These are phyloP conservation scores for Amylostereum chailletii DNA, from an alignment of 1,284 basidiomycete species.

Conservation along the genomic window DNA sequence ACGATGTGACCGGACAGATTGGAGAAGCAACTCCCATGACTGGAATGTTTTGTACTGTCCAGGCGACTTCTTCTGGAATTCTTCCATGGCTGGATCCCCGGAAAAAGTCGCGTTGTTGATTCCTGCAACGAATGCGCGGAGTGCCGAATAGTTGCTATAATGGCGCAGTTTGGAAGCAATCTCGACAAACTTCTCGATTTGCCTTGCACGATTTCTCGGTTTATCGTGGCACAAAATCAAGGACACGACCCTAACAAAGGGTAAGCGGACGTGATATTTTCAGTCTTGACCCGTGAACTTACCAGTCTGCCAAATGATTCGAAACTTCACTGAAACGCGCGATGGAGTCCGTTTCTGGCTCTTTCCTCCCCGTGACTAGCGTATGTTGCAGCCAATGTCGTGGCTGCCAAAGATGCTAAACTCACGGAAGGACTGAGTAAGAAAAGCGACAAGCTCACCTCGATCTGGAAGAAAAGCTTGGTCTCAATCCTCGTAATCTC, in stretches of 20 bases:
- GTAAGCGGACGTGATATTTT: not conserved
- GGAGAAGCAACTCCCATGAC: constrained; percentile 71
- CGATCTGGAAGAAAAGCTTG: constrained; percentile 56
- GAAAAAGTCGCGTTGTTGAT: constrained; percentile 67
- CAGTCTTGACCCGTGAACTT: not conserved
- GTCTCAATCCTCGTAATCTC: constrained; percentile 68
- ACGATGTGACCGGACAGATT: constrained; percentile 63
- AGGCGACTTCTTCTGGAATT: constrained; percentile 51
- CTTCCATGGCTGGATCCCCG: constrained; percentile 63
- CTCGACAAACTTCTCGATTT: constrained; percentile 73
- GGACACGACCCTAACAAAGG: constrained; percentile 50
- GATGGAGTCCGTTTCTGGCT: constrained; percentile 54
- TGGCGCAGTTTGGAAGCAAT: constrained; percentile 61
- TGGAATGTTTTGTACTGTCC: constrained; percentile 62
- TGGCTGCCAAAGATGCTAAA: constrained; percentile 36
- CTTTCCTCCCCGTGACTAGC: constrained; percentile 57
- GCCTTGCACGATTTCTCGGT: constrained; percentile 50
- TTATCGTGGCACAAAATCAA: constrained; percentile 74
- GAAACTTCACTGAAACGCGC: constrained; percentile 60
- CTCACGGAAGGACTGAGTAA: constrained; percentile 5
- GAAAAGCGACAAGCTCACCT: constrained; percentile 33
- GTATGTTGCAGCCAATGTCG: constrained; percentile 75
- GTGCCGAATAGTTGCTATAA: constrained; percentile 72
- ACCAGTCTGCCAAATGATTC: constrained; percentile 75
- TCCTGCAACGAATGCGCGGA: constrained; percentile 77